Evolutionary conservation across 75 land plant species (phyloP).

Genomic region (Larix kaempferi): DNA sequence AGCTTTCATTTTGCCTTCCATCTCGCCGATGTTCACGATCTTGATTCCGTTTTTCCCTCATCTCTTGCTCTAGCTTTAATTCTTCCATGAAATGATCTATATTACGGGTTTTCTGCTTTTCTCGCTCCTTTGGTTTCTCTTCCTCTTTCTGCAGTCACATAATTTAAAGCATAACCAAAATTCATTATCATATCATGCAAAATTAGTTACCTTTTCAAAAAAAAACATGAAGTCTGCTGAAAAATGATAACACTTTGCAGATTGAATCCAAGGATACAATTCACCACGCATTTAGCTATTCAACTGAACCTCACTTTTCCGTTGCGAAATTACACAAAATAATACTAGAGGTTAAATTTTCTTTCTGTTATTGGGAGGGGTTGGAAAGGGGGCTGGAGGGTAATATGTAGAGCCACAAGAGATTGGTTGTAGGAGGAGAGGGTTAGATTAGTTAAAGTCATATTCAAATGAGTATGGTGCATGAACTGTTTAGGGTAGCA

Average conservation of each 20-base stretch:
- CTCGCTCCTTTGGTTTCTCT: constrained; percentile 78
- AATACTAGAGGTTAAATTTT: no score
- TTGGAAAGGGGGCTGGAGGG: no score
- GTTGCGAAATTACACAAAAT: no score
- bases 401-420: no score
- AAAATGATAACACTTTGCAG: not conserved
- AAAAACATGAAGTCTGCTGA: not conserved
- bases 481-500: no score
- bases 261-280: not conserved
- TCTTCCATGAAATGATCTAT: constrained; percentile 99
- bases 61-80: constrained; percentile 87
- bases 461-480: no score
- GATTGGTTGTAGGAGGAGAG: no score
- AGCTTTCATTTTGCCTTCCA: constrained; percentile 56
- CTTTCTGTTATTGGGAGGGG: no score
- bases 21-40: constrained; percentile 90
- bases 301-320: no score
- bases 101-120: constrained; percentile 75
- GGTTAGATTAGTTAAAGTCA: no score
- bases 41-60: constrained; percentile 88
- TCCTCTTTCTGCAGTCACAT: constrained; percentile 63
- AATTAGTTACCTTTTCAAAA: not conserved
- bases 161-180: not conserved
- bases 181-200: not conserved
- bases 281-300: no score